These are phyloP conservation scores for Lepiota subincarnata DNA, from an alignment of 768 basidiomycete genomes.

Conservation along the genomic window DNA sequence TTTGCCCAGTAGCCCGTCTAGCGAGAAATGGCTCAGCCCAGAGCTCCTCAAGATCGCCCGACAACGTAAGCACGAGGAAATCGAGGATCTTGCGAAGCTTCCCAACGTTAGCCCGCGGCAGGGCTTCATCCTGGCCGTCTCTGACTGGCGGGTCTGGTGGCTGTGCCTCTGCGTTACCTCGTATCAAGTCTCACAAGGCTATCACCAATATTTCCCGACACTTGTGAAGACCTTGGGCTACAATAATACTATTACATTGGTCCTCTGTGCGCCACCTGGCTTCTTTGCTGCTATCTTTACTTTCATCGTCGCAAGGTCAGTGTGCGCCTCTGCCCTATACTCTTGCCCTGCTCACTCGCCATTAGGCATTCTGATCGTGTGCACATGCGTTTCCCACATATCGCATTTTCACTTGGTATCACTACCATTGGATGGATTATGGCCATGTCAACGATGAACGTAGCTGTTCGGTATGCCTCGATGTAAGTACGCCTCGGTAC, in stretches of 20 bases:
- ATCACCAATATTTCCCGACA: slow-evolving; percentile 63
- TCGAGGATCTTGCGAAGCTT: slow-evolving; percentile 18
- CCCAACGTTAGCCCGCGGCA: slow-evolving; percentile 1
- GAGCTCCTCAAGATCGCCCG: slow-evolving; percentile 18
- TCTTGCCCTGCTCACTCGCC: not conserved
- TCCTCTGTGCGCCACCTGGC: slow-evolving; percentile 66
- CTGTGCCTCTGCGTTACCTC: slow-evolving; percentile 46
- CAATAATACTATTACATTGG: slow-evolving; percentile 48
- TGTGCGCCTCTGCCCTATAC: not conserved
- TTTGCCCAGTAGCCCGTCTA: slow-evolving; percentile 23
- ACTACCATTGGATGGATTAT: slow-evolving; percentile 59
- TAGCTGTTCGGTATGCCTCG: slow-evolving; percentile 45
- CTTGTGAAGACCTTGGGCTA: slow-evolving; percentile 65
- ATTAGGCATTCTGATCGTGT: slow-evolving; percentile 55
- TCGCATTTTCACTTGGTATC: slow-evolving; percentile 38
- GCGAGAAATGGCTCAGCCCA: slow-evolving; percentile 23
- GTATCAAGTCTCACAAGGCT: slow-evolving; percentile 45
- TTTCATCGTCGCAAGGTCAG: slow-evolving; percentile 37
- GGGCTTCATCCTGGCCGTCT: slow-evolving; percentile 46
- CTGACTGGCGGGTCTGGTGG: slow-evolving; percentile 68
- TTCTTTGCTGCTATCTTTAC: slow-evolving; percentile 47
- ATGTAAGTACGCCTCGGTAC: slow-evolving; percentile 31
- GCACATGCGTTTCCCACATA: slow-evolving; percentile 60
- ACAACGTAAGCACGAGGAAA: slow-evolving; percentile 48
- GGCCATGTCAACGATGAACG: slow-evolving; percentile 46